Base-by-base conservation (phyloP, 1,139 yeast species). In the Lodderomyces elongisporus region DNA sequence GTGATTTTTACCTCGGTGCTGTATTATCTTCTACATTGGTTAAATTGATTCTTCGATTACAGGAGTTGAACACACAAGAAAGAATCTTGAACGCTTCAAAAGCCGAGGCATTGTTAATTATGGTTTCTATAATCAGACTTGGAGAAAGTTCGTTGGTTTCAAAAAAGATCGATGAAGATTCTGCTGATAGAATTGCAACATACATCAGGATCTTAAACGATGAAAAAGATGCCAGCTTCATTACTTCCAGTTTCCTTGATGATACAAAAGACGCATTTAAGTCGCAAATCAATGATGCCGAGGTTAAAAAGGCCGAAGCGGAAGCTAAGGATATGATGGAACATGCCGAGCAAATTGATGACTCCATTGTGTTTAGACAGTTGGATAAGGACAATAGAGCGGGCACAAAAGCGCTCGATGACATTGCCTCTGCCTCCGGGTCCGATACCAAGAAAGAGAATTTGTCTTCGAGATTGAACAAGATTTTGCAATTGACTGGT, bases 401-500 rank as follows among this genome's bases (percentile, higher is more conserved):
- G 27, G 31, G 30, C 15, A 62, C 60, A 32, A 51, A 52, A 7
- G 54, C 54, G 22, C 66, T 66, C 24, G 81, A 77, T 47, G 84
- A 77, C 44, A 56, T 73, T 25, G 60, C 69, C 22, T 67, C 70
- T 31, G 67, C 73, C 5, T 69, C 70, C 14, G 61, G 68, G 12
- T 13, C 20, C 10, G 56, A 67, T 27, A 46, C 67, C 36, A 70
- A 60, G 60, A 74, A 62, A 51, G 85, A 79, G 51, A 77, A 73
- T 47, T 70, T 74, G 48, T 70, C 78, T 16, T 87, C 96, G 1
- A 82, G 87, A 60, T 74, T 93, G 52, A 83, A 79, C 56, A 87
- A 85, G 58, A 85, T 93, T 49, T 80, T 88, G 36, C 97, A 87
- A 57, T 75, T 93, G 45, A 91, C 98, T 20, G 99, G 99, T 24